Evolutionary conservation across 495 filamentous ascomycete genomes (phyloP).

Genomic region (Neurospora sp.): DNA sequence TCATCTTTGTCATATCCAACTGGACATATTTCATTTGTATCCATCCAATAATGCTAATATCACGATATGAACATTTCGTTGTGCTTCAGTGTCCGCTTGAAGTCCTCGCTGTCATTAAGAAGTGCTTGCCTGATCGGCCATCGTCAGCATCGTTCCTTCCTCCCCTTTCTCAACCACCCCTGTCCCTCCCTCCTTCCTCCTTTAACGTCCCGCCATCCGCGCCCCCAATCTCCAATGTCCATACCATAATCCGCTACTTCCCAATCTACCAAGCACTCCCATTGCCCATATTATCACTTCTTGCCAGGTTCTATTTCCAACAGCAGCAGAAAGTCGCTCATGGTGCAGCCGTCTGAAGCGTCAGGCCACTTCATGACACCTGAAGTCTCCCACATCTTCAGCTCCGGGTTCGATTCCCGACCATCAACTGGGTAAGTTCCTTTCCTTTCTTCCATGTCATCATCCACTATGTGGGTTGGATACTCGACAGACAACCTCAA

Average conservation of each 20-base stretch:
- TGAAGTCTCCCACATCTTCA: no score
- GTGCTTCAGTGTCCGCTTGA: not conserved
- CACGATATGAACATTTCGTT: no score
- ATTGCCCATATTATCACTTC: not conserved
- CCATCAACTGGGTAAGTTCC: no score
- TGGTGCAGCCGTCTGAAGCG: not conserved
- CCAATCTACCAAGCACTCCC: not conserved
- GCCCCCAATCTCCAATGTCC: not conserved
- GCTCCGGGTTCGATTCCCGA: not conserved
- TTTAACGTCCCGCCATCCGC: not conserved
- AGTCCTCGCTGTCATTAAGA: not conserved
- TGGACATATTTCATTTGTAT: not conserved
- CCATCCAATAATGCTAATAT: no score
- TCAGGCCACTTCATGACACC: no score
- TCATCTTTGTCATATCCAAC: not conserved
- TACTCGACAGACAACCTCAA: no score
- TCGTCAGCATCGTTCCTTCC: not conserved
- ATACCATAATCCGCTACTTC: not conserved
- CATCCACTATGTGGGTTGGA: no score
- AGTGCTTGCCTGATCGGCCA: not conserved
- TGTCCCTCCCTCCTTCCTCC: not conserved
- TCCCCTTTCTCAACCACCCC: not conserved
- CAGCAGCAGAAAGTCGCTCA: not conserved
- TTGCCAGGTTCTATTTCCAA: not conserved
- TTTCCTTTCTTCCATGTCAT: no score